Conservation (phyloP, 169 alveolate genomes). For the Eimeria tenella region DNA sequence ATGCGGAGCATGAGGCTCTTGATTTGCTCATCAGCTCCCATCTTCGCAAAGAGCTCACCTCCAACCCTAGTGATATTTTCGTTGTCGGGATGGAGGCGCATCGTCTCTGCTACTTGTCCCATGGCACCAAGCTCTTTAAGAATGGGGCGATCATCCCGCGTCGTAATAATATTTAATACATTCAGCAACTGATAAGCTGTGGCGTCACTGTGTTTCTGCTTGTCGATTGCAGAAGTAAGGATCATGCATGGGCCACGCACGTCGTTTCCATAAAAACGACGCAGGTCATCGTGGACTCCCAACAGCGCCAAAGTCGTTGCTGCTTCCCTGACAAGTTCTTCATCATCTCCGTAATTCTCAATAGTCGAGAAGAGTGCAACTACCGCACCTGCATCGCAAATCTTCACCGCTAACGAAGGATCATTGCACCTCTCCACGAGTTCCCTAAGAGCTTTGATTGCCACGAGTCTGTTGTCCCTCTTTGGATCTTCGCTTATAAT, state of each 20-base stretch:
- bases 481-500: slow-evolving; percentile 85
- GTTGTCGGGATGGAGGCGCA: slow-evolving; percentile 89
- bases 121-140: slow-evolving; percentile 86
- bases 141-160: slow-evolving; percentile 75
- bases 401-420: slow-evolving; percentile 72
- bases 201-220: slow-evolving; percentile 77
- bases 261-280: slow-evolving; percentile 78
- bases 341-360: slow-evolving; percentile 78
- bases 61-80: slow-evolving; percentile 88
- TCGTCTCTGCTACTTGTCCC: slow-evolving; percentile 90
- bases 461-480: slow-evolving; percentile 82
- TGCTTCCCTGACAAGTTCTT: slow-evolving; percentile 68
- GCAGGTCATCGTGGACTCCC: slow-evolving; percentile 74
- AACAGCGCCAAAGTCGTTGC: slow-evolving; percentile 74
- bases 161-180: slow-evolving; percentile 66
- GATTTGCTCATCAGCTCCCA: slow-evolving; percentile 95
- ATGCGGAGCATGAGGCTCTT: slow-evolving; percentile 91
- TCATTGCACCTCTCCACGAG: slow-evolving; percentile 81
- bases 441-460: slow-evolving; percentile 85
- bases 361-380: slow-evolving; percentile 69
- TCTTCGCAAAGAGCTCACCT: slow-evolving; percentile 91
- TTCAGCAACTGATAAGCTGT: slow-evolving; percentile 59
- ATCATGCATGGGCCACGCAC: slow-evolving; percentile 77
- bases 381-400: slow-evolving; percentile 79
- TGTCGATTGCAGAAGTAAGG: slow-evolving; percentile 70